A percentile compares a stretch with the other conserved stretches of the same genome.
Evolutionary conservation across 2,329 filamentous ascomycete genomes (phyloP).

Genomic region (Colletotrichum tofieldiae): DNA sequence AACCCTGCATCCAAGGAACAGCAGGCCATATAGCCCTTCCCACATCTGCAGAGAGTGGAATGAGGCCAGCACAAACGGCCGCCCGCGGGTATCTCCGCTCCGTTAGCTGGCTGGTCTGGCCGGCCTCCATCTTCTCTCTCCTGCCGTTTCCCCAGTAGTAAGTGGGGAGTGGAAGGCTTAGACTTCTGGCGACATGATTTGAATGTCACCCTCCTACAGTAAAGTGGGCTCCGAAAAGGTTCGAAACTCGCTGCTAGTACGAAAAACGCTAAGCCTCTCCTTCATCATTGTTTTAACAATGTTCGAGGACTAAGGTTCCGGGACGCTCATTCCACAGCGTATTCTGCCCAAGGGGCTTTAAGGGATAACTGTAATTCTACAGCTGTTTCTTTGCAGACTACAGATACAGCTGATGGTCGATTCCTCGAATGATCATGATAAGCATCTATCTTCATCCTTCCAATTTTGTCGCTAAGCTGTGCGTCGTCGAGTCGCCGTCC

Average conservation of each 20-base stretch:
- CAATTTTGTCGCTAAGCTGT: neutral
- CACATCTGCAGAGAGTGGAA: neutral
- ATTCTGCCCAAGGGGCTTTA: neutral
- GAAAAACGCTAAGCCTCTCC: neutral
- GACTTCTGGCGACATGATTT: constrained; percentile 9
- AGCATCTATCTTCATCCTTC: constrained; percentile 15
- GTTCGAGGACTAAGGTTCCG: constrained; percentile 24
- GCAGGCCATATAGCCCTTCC: neutral
- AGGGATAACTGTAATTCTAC: constrained; percentile 1
- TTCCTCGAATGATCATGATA: neutral
- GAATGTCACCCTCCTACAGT: constrained; percentile 3
- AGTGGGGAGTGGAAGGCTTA: neutral
- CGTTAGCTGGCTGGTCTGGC: neutral
- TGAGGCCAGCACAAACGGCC: constrained; percentile 7
- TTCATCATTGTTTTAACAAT: constrained; percentile 13
- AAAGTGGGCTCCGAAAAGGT: constrained; percentile 3
- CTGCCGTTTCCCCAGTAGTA: neutral
- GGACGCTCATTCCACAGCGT: constrained; percentile 33
- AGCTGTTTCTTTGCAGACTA: neutral
- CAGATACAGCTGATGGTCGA: neutral
- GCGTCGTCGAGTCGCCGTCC: neutral
- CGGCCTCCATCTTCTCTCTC: neutral
- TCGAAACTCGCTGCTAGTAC: constrained; percentile 7
- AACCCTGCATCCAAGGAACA: constrained; percentile 7
- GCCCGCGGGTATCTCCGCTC: neutral